Evolutionary conservation across 805 yeast genomes (phyloP), one percentile per base, ranked within the genome.

Genomic region (Candida gorgasii): DNA sequence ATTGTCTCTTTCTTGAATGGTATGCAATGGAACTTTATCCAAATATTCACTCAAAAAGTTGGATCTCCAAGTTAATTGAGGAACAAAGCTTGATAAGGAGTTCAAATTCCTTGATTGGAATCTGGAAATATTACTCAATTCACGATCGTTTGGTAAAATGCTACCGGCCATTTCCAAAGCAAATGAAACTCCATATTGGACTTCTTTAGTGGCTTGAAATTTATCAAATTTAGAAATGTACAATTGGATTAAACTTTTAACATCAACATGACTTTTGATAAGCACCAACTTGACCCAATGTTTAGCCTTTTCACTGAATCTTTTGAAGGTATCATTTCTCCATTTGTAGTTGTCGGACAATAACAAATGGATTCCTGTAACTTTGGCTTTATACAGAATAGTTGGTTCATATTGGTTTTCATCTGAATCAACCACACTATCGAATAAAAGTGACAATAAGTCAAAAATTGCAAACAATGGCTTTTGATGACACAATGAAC

Each of bases 151-250:
- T 14, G 82, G 72, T n/a, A 82, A 65, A 9, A 88, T 75, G 4
- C 77, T 61, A 3, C 93, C 89, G 1, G 96, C 95, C 82, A 89
- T 77, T 50, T 87, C 93, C 44, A 90, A 67, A 0, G 99, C 98
- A 72, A 92, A 87, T 0, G 95, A 83, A 37, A 89, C 84, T 42
- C 98, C 98, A 54, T 76, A 82, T 43, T 86, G 83, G 31, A 86
- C 75, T 26, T 57, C 39, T 35, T 50, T 46, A 20, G 43, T 40
- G 11, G 48, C 43, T 37, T 50, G 59, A 27, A 49, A 53, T 54
- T 51, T 67, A 52, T 61, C 74, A 50, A 59, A 57, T 23, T 51
- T 62, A 1, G 88, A 74, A 3, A 89, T 78, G 55, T 92, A 93
- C 0, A 84, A 71, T 54, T 87, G 93, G 36, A 93, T 69, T 49